These are phyloP conservation scores for Colletotrichum tropicicola DNA, from an alignment of 2,329 filamentous ascomycete genomes.

Conservation along the genomic window DNA sequence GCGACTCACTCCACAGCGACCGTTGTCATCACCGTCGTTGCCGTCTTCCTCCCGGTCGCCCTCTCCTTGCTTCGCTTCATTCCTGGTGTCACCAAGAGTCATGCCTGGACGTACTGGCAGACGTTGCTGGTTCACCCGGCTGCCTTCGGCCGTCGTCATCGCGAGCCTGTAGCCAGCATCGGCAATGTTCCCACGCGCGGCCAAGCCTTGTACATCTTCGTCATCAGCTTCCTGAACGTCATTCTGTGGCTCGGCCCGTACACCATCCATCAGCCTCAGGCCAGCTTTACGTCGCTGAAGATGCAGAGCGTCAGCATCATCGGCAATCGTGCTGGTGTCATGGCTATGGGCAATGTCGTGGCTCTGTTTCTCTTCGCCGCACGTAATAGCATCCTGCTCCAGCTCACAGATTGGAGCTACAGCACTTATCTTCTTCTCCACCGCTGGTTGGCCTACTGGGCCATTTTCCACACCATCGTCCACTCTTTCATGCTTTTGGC, in stretches of 20 bases:
- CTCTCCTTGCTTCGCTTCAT: constrained; percentile 46
- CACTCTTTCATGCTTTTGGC: constrained; percentile 19
- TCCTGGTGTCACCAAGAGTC: constrained; percentile 34
- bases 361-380: constrained; percentile 13
- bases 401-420: constrained; percentile 21
- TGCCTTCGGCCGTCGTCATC: constrained; percentile 40
- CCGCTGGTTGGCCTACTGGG: constrained; percentile 23
- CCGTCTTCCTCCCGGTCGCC: constrained; percentile 41
- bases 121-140: constrained; percentile 41
- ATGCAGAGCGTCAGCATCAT: constrained; percentile 41
- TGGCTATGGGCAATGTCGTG: constrained; percentile 22
- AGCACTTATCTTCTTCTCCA: constrained; percentile 20
- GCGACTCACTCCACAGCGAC: constrained; percentile 34
- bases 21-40: constrained; percentile 36
- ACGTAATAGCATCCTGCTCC: constrained; percentile 9
- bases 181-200: constrained; percentile 45
- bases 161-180: constrained; percentile 39
- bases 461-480: constrained; percentile 12
- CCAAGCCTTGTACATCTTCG: constrained; percentile 43
- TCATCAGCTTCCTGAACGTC: constrained; percentile 44
- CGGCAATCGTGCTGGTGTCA: constrained; percentile 28
- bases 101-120: constrained; percentile 3
- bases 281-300: constrained; percentile 34
- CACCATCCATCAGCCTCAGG: constrained; percentile 37
- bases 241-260: constrained; percentile 43